Conservation (phyloP, 345 rosid genomes). For the Lepidium aucheri region DNA sequence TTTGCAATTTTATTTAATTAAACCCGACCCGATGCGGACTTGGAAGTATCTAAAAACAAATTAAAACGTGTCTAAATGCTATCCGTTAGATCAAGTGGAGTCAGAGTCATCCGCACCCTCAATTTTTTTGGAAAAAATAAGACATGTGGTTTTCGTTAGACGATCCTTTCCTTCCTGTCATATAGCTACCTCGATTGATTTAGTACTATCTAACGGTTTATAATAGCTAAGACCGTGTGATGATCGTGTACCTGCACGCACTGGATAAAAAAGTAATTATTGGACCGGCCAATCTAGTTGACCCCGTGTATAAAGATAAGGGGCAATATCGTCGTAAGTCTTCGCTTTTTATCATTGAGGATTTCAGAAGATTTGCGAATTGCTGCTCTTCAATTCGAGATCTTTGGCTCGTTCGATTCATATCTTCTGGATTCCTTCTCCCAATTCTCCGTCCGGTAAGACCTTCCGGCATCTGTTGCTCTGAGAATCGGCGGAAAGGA, state of each 20-base stretch:
- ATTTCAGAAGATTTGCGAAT: background rate
- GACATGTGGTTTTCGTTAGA: background rate
- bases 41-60: background rate
- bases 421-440: constrained; percentile 1
- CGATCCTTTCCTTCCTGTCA: too few relatives aligned
- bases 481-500: constrained; percentile 31
- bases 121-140: background rate
- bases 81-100: background rate
- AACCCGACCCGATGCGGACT: too few relatives aligned
- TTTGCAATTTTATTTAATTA: too few relatives aligned
- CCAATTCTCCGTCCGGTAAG: constrained; percentile 33
- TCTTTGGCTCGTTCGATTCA: background rate
- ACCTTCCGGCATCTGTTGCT: constrained; percentile 27
- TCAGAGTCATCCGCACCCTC: background rate
- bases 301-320: background rate
- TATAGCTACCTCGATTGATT: background rate
- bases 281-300: constrained; percentile 8
- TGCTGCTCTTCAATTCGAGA: background rate
- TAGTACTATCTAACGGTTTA: background rate
- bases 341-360: background rate
- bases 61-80: background rate
- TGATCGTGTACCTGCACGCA: background rate
- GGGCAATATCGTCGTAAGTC: background rate
- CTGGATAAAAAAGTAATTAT: background rate
- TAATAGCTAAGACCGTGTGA: background rate